phyloP scores from a whole-genome alignment of 2,329 filamentous ascomycete species.

The Colletotrichum higginsianum region DNA sequence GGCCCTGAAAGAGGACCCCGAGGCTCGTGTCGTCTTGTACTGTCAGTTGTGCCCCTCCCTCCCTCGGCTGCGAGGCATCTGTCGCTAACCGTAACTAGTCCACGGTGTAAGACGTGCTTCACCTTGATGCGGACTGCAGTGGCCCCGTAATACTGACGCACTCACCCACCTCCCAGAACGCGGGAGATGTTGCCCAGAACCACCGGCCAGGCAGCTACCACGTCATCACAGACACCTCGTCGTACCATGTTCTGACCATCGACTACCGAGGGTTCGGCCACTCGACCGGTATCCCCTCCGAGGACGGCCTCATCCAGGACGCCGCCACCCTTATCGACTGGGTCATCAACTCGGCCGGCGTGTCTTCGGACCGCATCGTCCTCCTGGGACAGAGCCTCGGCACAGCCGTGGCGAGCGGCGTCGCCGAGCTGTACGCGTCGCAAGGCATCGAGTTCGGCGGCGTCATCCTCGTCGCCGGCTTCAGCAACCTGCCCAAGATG shows the following conservation, averaged over 20 bases:
- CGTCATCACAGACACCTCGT: conserved; percentile 79
- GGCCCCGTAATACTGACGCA: neutral
- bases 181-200: conserved; percentile 86
- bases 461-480: conserved; percentile 84
- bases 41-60: conserved; percentile 60
- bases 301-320: conserved; percentile 86
- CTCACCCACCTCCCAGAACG: conserved; percentile 70
- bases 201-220: conserved; percentile 85
- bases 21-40: conserved; percentile 74
- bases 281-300: conserved; percentile 84
- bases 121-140: conserved; percentile 49
- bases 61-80: neutral
- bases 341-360: conserved; percentile 73
- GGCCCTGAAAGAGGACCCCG: conserved; percentile 74
- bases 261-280: conserved; percentile 92
- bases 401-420: conserved; percentile 84
- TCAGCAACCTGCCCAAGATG: conserved; percentile 81
- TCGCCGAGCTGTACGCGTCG: conserved; percentile 78
- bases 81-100: conserved; percentile 57
- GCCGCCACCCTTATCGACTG: conserved; percentile 82
- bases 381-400: conserved; percentile 90
- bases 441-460: conserved; percentile 80
- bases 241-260: conserved; percentile 86
- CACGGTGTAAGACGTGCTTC: conserved; percentile 70
- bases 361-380: conserved; percentile 81